These are phyloP conservation scores for Gracilaria gracilis DNA, from an alignment of 23 red algal genomes.

Conservation along the genomic window DNA sequence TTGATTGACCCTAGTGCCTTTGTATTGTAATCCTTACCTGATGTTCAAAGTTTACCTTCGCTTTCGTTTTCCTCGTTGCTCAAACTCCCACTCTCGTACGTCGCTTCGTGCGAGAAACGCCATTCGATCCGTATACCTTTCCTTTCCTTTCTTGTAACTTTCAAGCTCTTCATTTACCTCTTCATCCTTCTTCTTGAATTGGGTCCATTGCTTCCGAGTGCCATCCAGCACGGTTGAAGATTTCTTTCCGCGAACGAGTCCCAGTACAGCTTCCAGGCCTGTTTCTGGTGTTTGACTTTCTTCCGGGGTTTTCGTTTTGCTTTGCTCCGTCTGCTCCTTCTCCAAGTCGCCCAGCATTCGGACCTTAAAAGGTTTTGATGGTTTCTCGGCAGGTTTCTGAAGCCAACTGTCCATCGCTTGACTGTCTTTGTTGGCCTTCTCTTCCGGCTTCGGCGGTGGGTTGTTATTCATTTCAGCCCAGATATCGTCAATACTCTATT, in stretches of 20 bases:
- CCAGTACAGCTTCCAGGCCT: conserved; percentile 49
- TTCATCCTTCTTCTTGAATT: conserved; percentile 53
- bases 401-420: not conserved
- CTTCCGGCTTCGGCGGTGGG: not conserved
- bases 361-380: conserved; percentile 14
- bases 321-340: not conserved
- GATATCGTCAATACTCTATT: conserved; percentile 59
- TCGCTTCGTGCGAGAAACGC: conserved; percentile 57
- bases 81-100: conserved; percentile 56
- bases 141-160: conserved; percentile 65
- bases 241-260: conserved; percentile 44
- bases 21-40: too few relatives aligned
- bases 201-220: conserved; percentile 41
- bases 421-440: not conserved
- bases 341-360: conserved; percentile 43
- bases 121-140: conserved; percentile 64
- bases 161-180: conserved; percentile 62
- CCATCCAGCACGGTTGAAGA: conserved; percentile 12
- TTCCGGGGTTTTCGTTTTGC: not conserved
- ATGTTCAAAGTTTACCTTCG: conserved; percentile 14
- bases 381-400: not conserved
- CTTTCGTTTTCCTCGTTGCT: conserved; percentile 34
- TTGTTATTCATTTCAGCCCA: conserved; percentile 62
- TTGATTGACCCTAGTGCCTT: too few relatives aligned
- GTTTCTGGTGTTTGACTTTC: not conserved